These are phyloP conservation scores for Calonectria naviculata DNA, from an alignment of 2,329 filamentous ascomycete genomes.

Conservation along the genomic window DNA sequence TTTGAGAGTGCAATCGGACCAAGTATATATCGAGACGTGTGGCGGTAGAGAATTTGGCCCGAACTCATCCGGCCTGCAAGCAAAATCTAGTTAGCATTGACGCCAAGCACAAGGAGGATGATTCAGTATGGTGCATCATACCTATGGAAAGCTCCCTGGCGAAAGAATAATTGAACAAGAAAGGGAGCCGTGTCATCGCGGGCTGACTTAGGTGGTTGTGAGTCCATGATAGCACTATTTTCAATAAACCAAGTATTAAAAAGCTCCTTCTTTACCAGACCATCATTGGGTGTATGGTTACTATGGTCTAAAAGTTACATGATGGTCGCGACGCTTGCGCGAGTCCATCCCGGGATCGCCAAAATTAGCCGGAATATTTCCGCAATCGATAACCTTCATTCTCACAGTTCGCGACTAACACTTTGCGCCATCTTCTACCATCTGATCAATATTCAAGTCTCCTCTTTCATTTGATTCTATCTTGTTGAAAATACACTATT, in stretches of 20 bases:
- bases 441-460: neutral
- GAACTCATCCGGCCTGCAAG: conserved; percentile 77
- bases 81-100: neutral
- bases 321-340: conserved; percentile 4
- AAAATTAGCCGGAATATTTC: conserved; percentile 38
- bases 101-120: neutral
- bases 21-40: conserved; percentile 86
- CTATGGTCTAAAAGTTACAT: conserved; percentile 7
- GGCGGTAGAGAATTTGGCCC: conserved; percentile 67
- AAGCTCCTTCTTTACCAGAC: neutral
- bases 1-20: conserved; percentile 81
- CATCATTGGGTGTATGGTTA: conserved; percentile 2
- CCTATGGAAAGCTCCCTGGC: conserved; percentile 78
- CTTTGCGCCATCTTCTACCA: conserved; percentile 24
- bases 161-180: conserved; percentile 87
- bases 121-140: conserved; percentile 43
- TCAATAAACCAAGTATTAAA: neutral
- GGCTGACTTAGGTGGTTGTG: conserved; percentile 53
- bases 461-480: neutral
- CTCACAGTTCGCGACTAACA: conserved; percentile 5
- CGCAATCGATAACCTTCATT: conserved; percentile 33
- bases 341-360: neutral
- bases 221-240: conserved; percentile 20
- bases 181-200: conserved; percentile 84
- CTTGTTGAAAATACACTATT: neutral